These are phyloP conservation scores for Sonneratia alba DNA, from an alignment of 345 rosid genomes.

Conservation along the genomic window DNA sequence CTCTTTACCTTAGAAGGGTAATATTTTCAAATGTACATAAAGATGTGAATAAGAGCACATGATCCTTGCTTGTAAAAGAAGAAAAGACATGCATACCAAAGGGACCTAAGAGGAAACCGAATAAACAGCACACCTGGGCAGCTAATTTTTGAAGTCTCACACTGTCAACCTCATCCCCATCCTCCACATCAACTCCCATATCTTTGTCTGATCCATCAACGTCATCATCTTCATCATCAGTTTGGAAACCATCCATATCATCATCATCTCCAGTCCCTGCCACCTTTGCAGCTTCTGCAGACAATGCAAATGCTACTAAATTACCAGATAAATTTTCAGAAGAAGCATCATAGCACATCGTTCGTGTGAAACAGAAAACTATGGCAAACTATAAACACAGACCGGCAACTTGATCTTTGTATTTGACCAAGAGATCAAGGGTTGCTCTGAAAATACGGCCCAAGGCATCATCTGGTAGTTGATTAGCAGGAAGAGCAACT, in stretches of 20 bases:
- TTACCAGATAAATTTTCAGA: not conserved
- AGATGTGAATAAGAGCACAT: not conserved
- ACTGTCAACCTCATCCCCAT: slow-evolving; percentile 93
- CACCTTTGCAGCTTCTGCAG: slow-evolving; percentile 78
- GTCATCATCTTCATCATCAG: slow-evolving; percentile 84
- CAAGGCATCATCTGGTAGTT: slow-evolving; percentile 79
- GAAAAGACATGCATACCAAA: not conserved
- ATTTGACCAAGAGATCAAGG: slow-evolving; percentile 81
- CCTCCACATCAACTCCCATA: slow-evolving; percentile 90
- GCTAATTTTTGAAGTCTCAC: slow-evolving; percentile 69
- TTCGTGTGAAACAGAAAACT: not conserved
- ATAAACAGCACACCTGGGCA: slow-evolving; percentile 59
- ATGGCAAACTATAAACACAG: not conserved
- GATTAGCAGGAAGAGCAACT: slow-evolving; percentile 75
- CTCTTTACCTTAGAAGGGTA: not conserved
- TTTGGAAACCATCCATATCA: slow-evolving; percentile 87
- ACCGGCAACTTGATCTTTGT: slow-evolving; percentile 97
- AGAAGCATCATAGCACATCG: not conserved
- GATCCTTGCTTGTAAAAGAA: not conserved
- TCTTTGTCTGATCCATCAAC: slow-evolving; percentile 83
- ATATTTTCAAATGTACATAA: not conserved
- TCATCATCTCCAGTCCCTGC: slow-evolving; percentile 76
- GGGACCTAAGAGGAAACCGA: not conserved
- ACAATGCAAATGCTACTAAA: not conserved
- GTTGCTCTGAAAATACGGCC: slow-evolving; percentile 73